Conservation (phyloP, 2,329 filamentous ascomycete genomes). For the Monilinia fructicola region DNA sequence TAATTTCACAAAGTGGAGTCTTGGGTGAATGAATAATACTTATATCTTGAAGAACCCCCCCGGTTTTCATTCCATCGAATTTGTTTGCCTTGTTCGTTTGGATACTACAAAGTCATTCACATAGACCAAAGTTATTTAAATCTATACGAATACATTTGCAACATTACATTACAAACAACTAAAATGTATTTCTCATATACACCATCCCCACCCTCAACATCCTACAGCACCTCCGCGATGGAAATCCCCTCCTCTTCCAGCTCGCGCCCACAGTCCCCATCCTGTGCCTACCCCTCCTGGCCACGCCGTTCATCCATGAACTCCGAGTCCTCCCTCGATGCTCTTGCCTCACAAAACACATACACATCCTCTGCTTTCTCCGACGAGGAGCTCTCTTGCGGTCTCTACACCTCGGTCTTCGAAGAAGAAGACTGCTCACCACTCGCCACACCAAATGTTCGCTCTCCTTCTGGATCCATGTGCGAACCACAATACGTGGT, state of each 20-base stretch:
- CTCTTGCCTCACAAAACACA: constrained; percentile 27
- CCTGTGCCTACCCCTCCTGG: constrained; percentile 60
- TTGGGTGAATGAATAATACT: not conserved
- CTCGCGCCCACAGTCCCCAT: constrained; percentile 33
- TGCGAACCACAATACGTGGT: constrained; percentile 31
- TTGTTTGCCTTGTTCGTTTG: not conserved
- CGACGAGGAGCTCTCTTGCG: constrained; percentile 50
- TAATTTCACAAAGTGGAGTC: not conserved
- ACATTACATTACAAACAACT: not conserved
- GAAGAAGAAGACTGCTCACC: constrained; percentile 51
- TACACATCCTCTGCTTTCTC: constrained; percentile 46
- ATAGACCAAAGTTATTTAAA: not conserved
- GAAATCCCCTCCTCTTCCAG: constrained; percentile 34
- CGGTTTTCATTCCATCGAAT: not conserved
- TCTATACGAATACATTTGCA: not conserved
- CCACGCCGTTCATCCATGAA: constrained; percentile 54
- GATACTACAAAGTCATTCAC: not conserved
- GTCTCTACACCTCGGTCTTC: constrained; percentile 54
- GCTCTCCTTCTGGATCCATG: constrained; percentile 33
- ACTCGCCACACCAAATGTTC: constrained; percentile 39
- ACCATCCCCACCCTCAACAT: constrained; percentile 34
- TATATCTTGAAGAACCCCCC: constrained; percentile 11
- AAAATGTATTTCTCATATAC: constrained; percentile 38
- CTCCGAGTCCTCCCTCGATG: constrained; percentile 28
- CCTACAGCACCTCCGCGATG: constrained; percentile 34